These are phyloP conservation scores for Haplosporangium sp. DNA, from an alignment of 371 early-diverging fungal genomes.

Conservation along the genomic window DNA sequence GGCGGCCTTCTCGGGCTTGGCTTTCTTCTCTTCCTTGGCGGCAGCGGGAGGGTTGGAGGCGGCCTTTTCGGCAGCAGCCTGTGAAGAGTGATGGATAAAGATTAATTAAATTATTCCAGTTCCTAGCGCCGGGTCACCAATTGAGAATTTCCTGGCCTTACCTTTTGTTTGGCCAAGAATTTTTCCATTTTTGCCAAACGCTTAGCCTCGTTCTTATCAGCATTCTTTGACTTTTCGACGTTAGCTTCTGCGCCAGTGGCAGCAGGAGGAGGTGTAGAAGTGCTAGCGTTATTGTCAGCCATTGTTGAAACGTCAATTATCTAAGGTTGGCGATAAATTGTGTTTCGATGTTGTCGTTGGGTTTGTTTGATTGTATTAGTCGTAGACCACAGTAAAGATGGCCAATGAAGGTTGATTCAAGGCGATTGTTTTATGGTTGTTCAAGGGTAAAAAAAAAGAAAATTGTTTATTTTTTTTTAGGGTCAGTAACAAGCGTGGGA, in stretches of 20 bases:
- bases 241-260: constrained; percentile 57
- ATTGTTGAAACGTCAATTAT: constrained; percentile 26
- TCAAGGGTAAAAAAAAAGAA: neutral
- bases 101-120: neutral
- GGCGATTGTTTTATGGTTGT: neutral
- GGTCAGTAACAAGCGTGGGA: constrained; percentile 19
- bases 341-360: no score
- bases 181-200: constrained; percentile 94
- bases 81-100: neutral
- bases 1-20: constrained; percentile 64
- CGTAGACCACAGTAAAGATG: neutral
- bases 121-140: neutral
- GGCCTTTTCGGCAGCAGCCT: constrained; percentile 65
- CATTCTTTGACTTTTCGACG: constrained; percentile 76
- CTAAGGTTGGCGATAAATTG: neutral
- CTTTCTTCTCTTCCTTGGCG: constrained; percentile 70
- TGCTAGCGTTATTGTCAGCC: constrained; percentile 51
- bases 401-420: neutral
- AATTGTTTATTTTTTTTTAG: neutral
- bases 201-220: constrained; percentile 92
- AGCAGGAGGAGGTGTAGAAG: constrained; percentile 34
- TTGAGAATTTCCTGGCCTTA: constrained; percentile 21
- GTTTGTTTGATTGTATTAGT: neutral
- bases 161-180: constrained; percentile 91
- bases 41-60: constrained; percentile 52